phyloP scores from a whole-genome alignment of 805 yeast genomes.

The Clavispora asparagi region DNA sequence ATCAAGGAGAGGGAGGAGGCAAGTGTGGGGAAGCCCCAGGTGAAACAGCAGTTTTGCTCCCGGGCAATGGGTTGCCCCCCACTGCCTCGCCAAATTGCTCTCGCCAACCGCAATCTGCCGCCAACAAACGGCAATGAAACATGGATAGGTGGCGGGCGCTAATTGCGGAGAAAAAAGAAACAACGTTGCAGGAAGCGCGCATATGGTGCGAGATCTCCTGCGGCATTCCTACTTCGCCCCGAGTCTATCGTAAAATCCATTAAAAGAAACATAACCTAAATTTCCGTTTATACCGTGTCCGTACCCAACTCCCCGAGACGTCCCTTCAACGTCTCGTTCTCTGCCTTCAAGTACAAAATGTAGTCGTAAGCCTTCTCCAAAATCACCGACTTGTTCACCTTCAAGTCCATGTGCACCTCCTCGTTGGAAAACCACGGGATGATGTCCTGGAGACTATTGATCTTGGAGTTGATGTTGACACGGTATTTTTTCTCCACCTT shows the following conservation, averaged over 20 bases:
- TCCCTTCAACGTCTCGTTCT: slow-evolving; percentile 29
- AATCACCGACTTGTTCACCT: slow-evolving; percentile 59
- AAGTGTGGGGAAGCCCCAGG: no score
- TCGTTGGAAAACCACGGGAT: slow-evolving; percentile 58
- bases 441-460: slow-evolving; percentile 59
- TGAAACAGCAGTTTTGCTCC: no score
- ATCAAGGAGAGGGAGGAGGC: no score
- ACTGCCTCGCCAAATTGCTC: no score
- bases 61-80: no score
- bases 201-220: no score
- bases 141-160: no score
- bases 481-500: slow-evolving; percentile 68
- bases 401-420: slow-evolving; percentile 6
- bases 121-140: no score
- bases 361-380: slow-evolving; percentile 66
- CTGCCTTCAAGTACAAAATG: slow-evolving; percentile 44
- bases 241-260: neutral
- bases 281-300: neutral
- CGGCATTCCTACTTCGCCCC: no score
- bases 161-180: neutral
- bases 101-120: no score
- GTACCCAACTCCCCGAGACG: neutral
- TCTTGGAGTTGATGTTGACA: slow-evolving; percentile 66
- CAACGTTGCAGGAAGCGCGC: neutral
- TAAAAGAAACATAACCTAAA: neutral